Conservation (phyloP, 305 asterid genomes). For the Rubia occidens region DNA sequence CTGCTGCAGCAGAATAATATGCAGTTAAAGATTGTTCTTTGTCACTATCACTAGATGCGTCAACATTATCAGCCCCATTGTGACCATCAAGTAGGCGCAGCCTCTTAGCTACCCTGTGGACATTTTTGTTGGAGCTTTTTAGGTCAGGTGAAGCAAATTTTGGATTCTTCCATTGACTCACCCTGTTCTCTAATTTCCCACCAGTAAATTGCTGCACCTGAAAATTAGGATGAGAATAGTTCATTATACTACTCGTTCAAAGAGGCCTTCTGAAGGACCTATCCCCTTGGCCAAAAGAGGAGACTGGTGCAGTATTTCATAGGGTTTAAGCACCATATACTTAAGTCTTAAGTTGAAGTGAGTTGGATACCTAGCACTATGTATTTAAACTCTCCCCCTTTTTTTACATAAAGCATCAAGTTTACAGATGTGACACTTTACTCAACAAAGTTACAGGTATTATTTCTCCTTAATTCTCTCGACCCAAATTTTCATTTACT, state of each 20-base stretch:
- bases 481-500: neutral
- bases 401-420: neutral
- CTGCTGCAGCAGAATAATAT: slow-evolving; percentile 58
- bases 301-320: neutral
- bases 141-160: slow-evolving; percentile 50
- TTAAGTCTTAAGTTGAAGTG: neutral
- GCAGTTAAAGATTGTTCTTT: slow-evolving; percentile 64
- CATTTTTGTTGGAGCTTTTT: slow-evolving; percentile 35
- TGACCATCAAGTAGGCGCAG: slow-evolving; percentile 55
- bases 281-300: neutral
- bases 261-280: neutral
- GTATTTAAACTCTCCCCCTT: neutral
- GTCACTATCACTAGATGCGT: slow-evolving; percentile 81
- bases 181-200: slow-evolving; percentile 55
- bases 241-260: neutral
- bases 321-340: neutral
- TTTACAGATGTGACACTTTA: neutral
- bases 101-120: slow-evolving; percentile 67
- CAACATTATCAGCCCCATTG: slow-evolving; percentile 42
- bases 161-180: slow-evolving; percentile 27
- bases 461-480: neutral
- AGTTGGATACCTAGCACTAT: neutral
- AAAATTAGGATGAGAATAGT: slow-evolving; percentile 17
- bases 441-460: neutral
- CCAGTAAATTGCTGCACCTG: slow-evolving; percentile 51